These are phyloP conservation scores for Austroboletus festivus DNA, from an alignment of 768 basidiomycete genomes.

Conservation along the genomic window DNA sequence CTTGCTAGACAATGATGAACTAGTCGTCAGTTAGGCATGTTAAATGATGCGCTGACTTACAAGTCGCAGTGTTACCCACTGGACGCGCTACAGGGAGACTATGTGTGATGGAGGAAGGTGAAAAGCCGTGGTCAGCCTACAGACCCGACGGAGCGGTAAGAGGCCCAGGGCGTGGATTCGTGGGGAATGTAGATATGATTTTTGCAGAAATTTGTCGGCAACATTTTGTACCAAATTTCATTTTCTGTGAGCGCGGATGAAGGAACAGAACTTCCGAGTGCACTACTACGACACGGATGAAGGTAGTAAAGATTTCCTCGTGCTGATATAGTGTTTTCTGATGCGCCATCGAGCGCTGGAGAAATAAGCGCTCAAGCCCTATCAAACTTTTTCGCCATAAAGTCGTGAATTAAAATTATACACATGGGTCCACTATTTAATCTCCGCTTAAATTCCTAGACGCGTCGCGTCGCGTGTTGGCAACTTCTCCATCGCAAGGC, in stretches of 20 bases:
- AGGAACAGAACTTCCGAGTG: too few species aligned
- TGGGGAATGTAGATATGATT: conserved; percentile 10
- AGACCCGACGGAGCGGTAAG: too few species aligned
- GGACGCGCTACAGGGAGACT: too few species aligned
- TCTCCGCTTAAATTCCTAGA: conserved; percentile 25
- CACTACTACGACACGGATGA: not conserved
- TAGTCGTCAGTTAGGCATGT: not conserved
- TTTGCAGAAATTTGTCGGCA: conserved; percentile 3
- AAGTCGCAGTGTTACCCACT: not conserved
- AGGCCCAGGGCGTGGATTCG: not conserved
- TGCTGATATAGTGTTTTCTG: not conserved
- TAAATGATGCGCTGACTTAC: not conserved
- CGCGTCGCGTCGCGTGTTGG: conserved; percentile 33
- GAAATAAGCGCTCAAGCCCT: not conserved
- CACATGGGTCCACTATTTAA: conserved; percentile 18
- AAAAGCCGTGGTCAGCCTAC: not conserved
- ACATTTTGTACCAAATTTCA: conserved; percentile 15
- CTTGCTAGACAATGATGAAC: not conserved
- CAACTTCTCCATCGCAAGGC: not conserved
- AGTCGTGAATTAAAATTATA: not conserved
- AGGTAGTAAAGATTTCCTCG: not conserved
- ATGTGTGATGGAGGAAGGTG: not conserved
- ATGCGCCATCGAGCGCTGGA: conserved; percentile 13
- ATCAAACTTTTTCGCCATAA: conserved; percentile 1
- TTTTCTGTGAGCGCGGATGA: conserved; percentile 9